Evolutionary conservation across 768 basidiomycete genomes (phyloP).

Genomic region (Tricholoma matsutake): DNA sequence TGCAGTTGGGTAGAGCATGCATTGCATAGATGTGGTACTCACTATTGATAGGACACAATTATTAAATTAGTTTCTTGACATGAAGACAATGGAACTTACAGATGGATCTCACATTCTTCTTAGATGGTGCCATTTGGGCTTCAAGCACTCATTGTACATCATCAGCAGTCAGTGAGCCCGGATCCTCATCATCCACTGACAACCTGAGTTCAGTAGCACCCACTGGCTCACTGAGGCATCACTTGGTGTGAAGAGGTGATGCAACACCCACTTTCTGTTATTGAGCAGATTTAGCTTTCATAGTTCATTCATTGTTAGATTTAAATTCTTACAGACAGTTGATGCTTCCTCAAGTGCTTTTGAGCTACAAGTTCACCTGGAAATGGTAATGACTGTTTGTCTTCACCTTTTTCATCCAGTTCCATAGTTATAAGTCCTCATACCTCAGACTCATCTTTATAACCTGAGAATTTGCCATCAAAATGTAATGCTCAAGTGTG

Average conservation of each 20-base stretch:
- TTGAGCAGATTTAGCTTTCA: neutral
- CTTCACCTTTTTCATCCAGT: too few relatives aligned
- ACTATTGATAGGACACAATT: neutral
- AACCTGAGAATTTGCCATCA: too few relatives aligned
- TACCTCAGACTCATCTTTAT: too few relatives aligned
- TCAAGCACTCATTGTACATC: neutral
- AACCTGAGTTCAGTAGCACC: neutral
- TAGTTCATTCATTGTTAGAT: neutral
- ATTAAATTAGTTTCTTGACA: neutral
- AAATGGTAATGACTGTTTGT: too few relatives aligned
- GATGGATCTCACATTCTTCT: neutral
- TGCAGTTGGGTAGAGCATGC: neutral
- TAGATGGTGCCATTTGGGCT: neutral
- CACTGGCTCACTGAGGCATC: neutral
- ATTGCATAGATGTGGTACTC: neutral
- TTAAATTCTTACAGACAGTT: neutral
- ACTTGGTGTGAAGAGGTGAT: neutral
- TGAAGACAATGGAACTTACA: neutral
- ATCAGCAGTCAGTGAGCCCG: neutral
- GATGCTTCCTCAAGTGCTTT: neutral
- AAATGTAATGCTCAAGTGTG: too few relatives aligned
- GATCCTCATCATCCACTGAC: neutral
- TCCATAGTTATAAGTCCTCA: too few relatives aligned
- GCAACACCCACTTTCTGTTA: neutral
- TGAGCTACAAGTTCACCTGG: too few relatives aligned